Conservation (phyloP, 2,329 filamentous ascomycete genomes). For the Penicillium sp. region DNA sequence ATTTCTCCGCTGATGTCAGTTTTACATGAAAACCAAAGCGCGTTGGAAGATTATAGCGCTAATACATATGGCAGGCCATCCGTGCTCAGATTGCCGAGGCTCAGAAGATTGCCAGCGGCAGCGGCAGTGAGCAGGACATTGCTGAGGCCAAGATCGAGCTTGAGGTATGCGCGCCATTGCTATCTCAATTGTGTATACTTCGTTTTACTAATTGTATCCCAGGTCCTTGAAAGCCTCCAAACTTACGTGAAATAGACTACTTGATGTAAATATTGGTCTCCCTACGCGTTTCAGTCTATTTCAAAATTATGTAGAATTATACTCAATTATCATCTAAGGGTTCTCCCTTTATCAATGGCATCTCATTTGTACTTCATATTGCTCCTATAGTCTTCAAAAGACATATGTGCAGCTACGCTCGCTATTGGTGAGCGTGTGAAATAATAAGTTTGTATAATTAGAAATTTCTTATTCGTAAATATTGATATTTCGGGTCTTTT, state of each 20-base stretch:
- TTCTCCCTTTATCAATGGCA: slow-evolving; percentile 15
- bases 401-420: neutral
- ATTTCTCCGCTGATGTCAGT: slow-evolving; percentile 80
- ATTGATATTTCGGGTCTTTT: neutral
- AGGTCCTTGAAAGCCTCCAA: slow-evolving; percentile 50
- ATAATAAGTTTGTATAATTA: neutral
- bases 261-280: slow-evolving; percentile 39
- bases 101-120: slow-evolving; percentile 87
- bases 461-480: neutral
- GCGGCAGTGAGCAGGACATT: slow-evolving; percentile 93
- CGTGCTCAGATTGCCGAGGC: slow-evolving; percentile 87
- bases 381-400: neutral
- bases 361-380: slow-evolving; percentile 17
- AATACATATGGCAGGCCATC: slow-evolving; percentile 56
- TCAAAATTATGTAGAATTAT: slow-evolving; percentile 38
- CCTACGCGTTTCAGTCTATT: slow-evolving; percentile 20
- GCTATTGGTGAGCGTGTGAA: neutral
- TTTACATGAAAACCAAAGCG: neutral
- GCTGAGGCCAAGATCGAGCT: slow-evolving; percentile 99
- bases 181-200: neutral
- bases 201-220: slow-evolving; percentile 11
- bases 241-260: slow-evolving; percentile 45
- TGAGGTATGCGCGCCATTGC: slow-evolving; percentile 62
- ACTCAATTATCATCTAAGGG: slow-evolving; percentile 25
- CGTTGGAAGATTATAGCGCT: neutral